These are phyloP conservation scores for Stagonosporopsis cucurbitacearum DNA, from an alignment of 2,329 filamentous ascomycete species.

Conservation along the genomic window DNA sequence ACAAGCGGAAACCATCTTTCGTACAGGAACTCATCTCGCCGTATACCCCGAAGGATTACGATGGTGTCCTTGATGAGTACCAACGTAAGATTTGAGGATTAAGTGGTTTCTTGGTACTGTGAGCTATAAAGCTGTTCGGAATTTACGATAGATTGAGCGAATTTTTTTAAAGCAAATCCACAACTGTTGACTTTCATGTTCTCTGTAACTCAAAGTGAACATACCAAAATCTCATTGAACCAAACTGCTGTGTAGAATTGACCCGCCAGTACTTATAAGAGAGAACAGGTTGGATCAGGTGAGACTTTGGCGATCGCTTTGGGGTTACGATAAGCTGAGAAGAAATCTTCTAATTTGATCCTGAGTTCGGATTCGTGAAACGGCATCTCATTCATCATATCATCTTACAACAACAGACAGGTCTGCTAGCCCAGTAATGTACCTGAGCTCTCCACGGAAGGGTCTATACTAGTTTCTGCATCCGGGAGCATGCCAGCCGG, in stretches of 20 bases:
- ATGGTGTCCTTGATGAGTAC: conserved; percentile 33
- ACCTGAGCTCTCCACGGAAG: not conserved
- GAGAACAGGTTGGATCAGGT: no score
- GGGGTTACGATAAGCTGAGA: no score
- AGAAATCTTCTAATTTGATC: no score
- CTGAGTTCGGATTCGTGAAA: no score
- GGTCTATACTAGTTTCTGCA: not conserved
- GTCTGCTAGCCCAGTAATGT: not conserved
- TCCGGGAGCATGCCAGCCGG: conserved; percentile 16
- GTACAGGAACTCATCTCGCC: conserved; percentile 26
- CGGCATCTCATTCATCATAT: not conserved
- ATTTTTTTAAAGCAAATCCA: no score
- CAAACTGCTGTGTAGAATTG: no score
- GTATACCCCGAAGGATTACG: conserved; percentile 34
- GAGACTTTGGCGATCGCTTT: no score
- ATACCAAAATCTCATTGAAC: no score
- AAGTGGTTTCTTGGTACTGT: not conserved
- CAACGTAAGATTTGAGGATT: not conserved
- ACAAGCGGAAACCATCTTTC: conserved; percentile 12
- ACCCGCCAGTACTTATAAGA: no score
- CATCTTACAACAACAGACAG: not conserved
- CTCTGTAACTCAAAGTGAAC: no score
- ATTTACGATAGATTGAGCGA: not conserved
- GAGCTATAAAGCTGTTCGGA: not conserved
- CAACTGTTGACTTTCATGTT: no score